phyloP scores from a whole-genome alignment of 2,329 filamentous ascomycete species.

The Xylaria multiplex region DNA sequence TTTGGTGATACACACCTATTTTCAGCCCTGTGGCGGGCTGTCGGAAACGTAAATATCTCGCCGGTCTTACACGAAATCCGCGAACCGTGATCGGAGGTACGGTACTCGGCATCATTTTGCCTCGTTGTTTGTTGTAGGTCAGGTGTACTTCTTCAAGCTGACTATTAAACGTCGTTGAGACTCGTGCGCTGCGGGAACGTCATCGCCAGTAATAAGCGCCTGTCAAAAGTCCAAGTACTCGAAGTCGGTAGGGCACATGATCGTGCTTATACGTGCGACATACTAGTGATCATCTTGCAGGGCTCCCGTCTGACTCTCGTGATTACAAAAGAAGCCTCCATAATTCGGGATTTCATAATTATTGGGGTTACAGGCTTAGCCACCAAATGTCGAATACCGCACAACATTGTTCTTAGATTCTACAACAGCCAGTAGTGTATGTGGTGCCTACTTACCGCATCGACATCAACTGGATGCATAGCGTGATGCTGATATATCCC shows the following conservation, averaged over 20 bases:
- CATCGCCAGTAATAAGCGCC: conserved; percentile 3
- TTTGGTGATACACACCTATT: neutral
- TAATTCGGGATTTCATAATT: neutral
- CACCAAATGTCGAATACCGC: neutral
- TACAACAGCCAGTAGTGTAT: neutral
- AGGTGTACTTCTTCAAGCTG: neutral
- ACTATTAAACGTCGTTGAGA: neutral
- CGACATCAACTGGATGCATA: neutral
- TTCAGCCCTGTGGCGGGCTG: conserved; percentile 15
- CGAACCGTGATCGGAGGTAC: neutral
- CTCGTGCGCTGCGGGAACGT: neutral
- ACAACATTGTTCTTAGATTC: neutral
- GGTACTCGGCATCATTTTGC: conserved; percentile 1
- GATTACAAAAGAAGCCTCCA: neutral
- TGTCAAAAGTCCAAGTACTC: neutral
- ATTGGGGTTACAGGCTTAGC: neutral
- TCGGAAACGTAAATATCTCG: conserved; percentile 1
- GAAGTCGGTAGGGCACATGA: neutral
- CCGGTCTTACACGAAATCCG: neutral
- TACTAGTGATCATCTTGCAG: neutral
- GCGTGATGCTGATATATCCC: no score
- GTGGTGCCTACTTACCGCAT: neutral
- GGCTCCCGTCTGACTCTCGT: neutral
- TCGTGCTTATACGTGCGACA: neutral
- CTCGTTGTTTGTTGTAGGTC: neutral